Percentiles rank a stretch among this genome's conserved stretches.
These are phyloP conservation scores for Coemansia sp. DNA, from an alignment of 192 early-diverging fungal genomes.

Conservation along the genomic window DNA sequence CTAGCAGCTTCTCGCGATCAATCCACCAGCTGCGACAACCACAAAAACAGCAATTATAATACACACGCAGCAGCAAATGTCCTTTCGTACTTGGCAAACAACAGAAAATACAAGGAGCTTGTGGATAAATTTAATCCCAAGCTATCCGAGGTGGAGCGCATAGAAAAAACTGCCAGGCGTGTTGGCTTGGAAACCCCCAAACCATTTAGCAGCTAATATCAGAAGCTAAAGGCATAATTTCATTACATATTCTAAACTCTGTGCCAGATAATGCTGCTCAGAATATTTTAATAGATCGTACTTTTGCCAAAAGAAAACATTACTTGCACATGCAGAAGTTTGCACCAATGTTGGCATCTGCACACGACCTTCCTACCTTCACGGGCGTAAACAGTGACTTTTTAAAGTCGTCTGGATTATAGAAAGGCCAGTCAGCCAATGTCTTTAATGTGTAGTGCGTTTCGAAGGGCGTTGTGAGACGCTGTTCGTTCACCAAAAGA, in stretches of 20 bases:
- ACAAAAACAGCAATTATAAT: background rate
- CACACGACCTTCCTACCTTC: conserved; percentile 28
- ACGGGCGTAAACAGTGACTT: conserved; percentile 36
- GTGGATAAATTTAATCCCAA: conserved; percentile 33
- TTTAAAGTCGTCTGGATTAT: conserved; percentile 19
- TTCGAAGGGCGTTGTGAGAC: conserved; percentile 43
- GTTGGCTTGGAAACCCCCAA: conserved; percentile 38
- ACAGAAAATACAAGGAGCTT: conserved; percentile 32
- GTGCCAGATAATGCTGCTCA: background rate
- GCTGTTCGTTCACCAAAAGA: conserved; percentile 40
- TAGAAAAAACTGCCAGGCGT: conserved; percentile 34
- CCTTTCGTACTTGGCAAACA: conserved; percentile 32
- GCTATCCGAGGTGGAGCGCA: conserved; percentile 32
- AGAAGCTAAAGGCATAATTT: background rate
- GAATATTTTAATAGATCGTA: background rate
- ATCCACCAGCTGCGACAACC: background rate
- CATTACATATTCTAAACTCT: background rate
- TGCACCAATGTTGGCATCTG: conserved; percentile 37
- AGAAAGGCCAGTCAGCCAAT: conserved; percentile 38
- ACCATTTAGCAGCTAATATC: background rate
- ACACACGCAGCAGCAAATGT: conserved; percentile 17
- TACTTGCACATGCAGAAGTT: conserved; percentile 43
- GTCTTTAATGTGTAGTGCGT: conserved; percentile 35
- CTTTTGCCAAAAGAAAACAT: background rate
- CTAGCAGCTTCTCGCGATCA: conserved; percentile 11